Percentiles rank a stretch among this genome's conserved stretches.
Conservation (phyloP, 768 basidiomycete species). For the Pilatotrama ljubarskyi region DNA sequence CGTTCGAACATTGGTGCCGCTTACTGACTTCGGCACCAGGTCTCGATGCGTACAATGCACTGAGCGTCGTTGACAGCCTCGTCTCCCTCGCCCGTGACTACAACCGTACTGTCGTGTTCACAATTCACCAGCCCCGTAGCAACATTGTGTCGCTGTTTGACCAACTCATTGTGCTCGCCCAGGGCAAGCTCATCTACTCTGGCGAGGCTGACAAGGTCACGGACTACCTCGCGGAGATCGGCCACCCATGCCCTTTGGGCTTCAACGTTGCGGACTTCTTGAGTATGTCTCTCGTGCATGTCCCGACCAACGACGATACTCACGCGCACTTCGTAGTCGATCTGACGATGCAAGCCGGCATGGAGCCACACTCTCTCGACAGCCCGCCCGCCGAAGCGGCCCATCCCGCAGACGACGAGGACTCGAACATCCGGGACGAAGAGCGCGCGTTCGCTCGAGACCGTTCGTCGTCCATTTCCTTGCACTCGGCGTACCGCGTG, state of each 20-base stretch:
- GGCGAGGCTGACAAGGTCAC: constrained; percentile 77
- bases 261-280: constrained; percentile 98
- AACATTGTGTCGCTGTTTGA: constrained; percentile 98
- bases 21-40: constrained; percentile 45
- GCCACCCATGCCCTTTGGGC: constrained; percentile 83
- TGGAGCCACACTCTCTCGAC: constrained; percentile 37
- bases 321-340: constrained; percentile 32
- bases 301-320: no score
- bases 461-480: constrained; percentile 33
- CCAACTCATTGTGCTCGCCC: constrained; percentile 81
- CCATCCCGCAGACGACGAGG: constrained; percentile 39
- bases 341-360: constrained; percentile 45
- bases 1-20: not conserved
- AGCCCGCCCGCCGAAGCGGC: constrained; percentile 30
- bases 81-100: constrained; percentile 84
- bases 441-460: constrained; percentile 55
- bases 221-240: constrained; percentile 77
- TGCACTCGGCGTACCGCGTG: constrained; percentile 36
- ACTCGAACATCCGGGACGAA: constrained; percentile 58
- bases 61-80: constrained; percentile 89
- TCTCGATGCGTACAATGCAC: constrained; percentile 93
- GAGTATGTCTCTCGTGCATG: constrained; percentile 53
- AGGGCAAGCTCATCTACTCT: constrained; percentile 83
- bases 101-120: constrained; percentile 94
- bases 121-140: constrained; percentile 96